These are phyloP conservation scores for Fulvia fulva DNA, from an alignment of 2,329 filamentous ascomycete species.

Conservation along the genomic window DNA sequence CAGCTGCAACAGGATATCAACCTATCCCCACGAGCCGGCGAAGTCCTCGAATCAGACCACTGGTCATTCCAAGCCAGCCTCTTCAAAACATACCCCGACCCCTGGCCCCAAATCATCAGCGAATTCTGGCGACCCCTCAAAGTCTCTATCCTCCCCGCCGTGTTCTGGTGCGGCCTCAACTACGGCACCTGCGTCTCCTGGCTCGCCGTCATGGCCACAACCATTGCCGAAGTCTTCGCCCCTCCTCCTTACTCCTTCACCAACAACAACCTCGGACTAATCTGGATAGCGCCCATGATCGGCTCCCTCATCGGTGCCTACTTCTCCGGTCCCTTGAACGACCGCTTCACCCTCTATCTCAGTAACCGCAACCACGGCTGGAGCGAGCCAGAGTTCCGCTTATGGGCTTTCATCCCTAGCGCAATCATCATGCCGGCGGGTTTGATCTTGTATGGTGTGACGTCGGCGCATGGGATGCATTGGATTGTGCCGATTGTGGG, in stretches of 20 bases:
- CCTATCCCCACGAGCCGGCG: background rate
- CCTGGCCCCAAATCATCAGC: constrained; percentile 1
- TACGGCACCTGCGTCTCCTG: constrained; percentile 32
- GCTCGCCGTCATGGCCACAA: constrained; percentile 51
- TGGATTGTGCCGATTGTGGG: constrained; percentile 28
- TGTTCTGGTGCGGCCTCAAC: background rate
- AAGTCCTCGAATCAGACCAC: constrained; percentile 8
- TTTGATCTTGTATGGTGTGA: background rate
- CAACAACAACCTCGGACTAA: constrained; percentile 42
- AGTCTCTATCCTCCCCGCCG: constrained; percentile 1
- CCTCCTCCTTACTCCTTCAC: background rate
- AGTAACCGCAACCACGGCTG: constrained; percentile 50
- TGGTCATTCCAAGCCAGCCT: constrained; percentile 41
- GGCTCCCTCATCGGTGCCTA: constrained; percentile 52
- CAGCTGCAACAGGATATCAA: background rate
- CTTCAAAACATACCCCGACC: constrained; percentile 46
- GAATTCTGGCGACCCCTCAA: constrained; percentile 3
- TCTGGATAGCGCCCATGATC: constrained; percentile 49
- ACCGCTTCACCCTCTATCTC: constrained; percentile 53
- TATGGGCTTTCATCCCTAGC: constrained; percentile 48
- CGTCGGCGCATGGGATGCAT: constrained; percentile 48
- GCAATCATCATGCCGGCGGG: constrained; percentile 47
- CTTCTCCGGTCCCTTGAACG: constrained; percentile 38
- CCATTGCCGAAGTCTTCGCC: constrained; percentile 39
- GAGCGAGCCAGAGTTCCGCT: constrained; percentile 51